Evolutionary conservation across 768 basidiomycete genomes (phyloP).

Genomic region (Russula olivacea): DNA sequence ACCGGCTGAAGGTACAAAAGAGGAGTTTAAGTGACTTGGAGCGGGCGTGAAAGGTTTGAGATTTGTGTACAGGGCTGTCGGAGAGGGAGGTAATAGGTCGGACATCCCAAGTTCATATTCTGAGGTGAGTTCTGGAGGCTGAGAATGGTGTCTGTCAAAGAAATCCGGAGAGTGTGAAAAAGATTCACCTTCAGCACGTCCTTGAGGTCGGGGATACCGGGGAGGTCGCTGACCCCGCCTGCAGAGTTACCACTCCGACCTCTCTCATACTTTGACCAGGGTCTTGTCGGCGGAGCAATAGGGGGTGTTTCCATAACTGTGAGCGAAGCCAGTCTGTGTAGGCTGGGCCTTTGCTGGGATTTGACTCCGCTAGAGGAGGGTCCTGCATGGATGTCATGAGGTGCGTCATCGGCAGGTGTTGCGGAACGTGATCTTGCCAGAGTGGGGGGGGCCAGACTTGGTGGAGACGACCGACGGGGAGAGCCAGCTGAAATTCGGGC

Average conservation of each 20-base stretch:
- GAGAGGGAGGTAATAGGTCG: conserved; percentile 72
- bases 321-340: conserved; percentile 47
- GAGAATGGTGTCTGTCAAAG: background rate
- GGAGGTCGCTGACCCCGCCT: conserved; percentile 35
- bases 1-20: conserved; percentile 29
- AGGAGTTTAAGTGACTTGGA: conserved; percentile 33
- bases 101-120: conserved; percentile 64
- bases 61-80: conserved; percentile 40
- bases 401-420: conserved; percentile 28
- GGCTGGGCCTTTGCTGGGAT: conserved; percentile 35
- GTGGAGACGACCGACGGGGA: conserved; percentile 21
- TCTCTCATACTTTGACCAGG: conserved; percentile 39
- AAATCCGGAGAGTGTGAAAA: background rate
- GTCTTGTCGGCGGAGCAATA: conserved; percentile 38
- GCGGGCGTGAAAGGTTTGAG: conserved; percentile 38
- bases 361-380: conserved; percentile 17
- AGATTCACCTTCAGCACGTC: conserved; percentile 62
- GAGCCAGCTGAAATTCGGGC: conserved; percentile 31
- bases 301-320: conserved; percentile 46
- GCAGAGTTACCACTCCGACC: conserved; percentile 47
- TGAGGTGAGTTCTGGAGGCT: conserved; percentile 63
- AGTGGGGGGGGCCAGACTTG: conserved; percentile 32
- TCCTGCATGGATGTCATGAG: conserved; percentile 3
- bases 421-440: conserved; percentile 34
- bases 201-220: conserved; percentile 55